Percentiles rank a stretch among this genome's conserved stretches.
These are phyloP conservation scores for Ophiostoma angusticollis DNA, from an alignment of 2,329 filamentous ascomycete species.

Conservation along the genomic window DNA sequence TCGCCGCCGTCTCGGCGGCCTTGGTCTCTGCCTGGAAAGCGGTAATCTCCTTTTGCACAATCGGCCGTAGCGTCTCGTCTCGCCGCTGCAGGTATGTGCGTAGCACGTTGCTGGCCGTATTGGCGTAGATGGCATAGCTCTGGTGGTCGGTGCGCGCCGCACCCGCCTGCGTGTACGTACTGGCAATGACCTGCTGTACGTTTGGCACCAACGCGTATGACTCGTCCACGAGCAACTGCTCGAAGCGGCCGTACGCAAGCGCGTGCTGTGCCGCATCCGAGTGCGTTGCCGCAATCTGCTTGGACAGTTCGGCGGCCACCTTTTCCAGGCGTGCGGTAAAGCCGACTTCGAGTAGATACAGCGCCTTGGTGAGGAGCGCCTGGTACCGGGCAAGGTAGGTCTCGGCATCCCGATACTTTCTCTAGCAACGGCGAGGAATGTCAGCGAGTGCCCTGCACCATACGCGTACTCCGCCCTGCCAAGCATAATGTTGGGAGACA, in stretches of 20 bases:
- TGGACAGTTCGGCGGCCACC: slow-evolving; percentile 40
- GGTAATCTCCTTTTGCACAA: slow-evolving; percentile 41
- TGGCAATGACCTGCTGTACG: slow-evolving; percentile 37
- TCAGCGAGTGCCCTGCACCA: no score
- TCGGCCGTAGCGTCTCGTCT: slow-evolving; percentile 38
- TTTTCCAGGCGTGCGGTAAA: slow-evolving; percentile 40
- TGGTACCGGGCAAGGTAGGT: slow-evolving; percentile 81
- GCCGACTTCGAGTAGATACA: slow-evolving; percentile 48
- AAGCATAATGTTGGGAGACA: neutral
- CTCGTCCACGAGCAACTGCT: slow-evolving; percentile 41
- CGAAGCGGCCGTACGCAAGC: slow-evolving; percentile 46
- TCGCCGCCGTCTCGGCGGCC: slow-evolving; percentile 14
- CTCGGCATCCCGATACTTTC: slow-evolving; percentile 74
- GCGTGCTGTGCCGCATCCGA: slow-evolving; percentile 48
- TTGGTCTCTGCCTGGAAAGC: slow-evolving; percentile 41
- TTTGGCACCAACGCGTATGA: slow-evolving; percentile 44
- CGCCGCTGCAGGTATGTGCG: slow-evolving; percentile 39
- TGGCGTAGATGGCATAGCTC: slow-evolving; percentile 40
- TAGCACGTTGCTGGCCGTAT: slow-evolving; percentile 41
- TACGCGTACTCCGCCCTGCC: neutral
- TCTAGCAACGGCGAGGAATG: slow-evolving; percentile 35
- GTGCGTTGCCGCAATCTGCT: slow-evolving; percentile 40
- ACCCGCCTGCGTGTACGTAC: slow-evolving; percentile 40
- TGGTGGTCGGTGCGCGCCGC: slow-evolving; percentile 28
- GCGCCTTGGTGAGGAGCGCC: slow-evolving; percentile 56